Evolutionary conservation across 495 filamentous ascomycete species (phyloP).

Genomic region (Aspergillus nidulans): DNA sequence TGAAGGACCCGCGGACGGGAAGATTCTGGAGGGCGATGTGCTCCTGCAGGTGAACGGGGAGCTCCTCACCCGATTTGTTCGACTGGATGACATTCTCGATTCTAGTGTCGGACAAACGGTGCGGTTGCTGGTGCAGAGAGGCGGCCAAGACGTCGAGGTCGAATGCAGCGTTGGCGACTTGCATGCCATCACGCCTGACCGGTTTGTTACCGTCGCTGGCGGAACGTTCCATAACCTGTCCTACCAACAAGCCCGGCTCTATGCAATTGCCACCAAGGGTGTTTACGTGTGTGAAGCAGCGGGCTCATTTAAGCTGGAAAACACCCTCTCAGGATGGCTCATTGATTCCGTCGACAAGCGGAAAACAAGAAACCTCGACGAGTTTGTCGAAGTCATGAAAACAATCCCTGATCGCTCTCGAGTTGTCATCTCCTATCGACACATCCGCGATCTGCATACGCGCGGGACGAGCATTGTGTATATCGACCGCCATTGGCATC

Average conservation of each 20-base stretch:
- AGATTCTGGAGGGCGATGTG: slow-evolving; percentile 94
- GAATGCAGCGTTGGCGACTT: slow-evolving; percentile 84
- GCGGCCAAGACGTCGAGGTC: slow-evolving; percentile 81
- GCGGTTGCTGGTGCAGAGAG: slow-evolving; percentile 75
- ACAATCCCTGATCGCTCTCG: slow-evolving; percentile 80
- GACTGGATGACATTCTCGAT: slow-evolving; percentile 91
- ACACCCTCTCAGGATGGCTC: slow-evolving; percentile 85
- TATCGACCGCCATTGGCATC: slow-evolving; percentile 91
- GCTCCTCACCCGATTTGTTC: slow-evolving; percentile 87
- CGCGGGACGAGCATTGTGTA: slow-evolving; percentile 88
- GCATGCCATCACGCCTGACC: slow-evolving; percentile 91
- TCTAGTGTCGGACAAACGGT: slow-evolving; percentile 74
- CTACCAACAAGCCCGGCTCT: slow-evolving; percentile 91
- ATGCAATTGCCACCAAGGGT: slow-evolving; percentile 84
- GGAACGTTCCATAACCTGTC: slow-evolving; percentile 93
- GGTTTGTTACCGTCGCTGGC: slow-evolving; percentile 89
- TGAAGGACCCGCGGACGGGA: slow-evolving; percentile 76
- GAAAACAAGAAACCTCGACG: slow-evolving; percentile 76
- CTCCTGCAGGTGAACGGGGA: slow-evolving; percentile 91
- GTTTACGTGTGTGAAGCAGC: slow-evolving; percentile 95
- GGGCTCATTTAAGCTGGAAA: slow-evolving; percentile 92
- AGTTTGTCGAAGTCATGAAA: slow-evolving; percentile 90
- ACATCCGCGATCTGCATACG: slow-evolving; percentile 91
- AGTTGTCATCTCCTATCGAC: slow-evolving; percentile 91
- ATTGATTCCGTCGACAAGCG: slow-evolving; percentile 89